Evolutionary conservation across 2,329 filamentous ascomycete species (phyloP).

Genomic region (Colletotrichum sp.): DNA sequence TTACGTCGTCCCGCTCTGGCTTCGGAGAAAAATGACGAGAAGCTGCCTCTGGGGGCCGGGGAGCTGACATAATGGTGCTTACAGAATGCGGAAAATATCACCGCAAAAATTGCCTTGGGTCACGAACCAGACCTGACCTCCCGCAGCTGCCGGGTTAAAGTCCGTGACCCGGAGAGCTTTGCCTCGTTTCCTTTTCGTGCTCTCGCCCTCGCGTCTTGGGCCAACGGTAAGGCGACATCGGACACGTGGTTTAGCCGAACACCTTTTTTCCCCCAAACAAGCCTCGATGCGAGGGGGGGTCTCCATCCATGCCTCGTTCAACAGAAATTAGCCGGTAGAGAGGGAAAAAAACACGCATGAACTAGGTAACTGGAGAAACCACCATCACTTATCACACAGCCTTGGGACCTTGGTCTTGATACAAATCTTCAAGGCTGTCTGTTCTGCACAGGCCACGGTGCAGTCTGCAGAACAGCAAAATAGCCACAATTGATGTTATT

Average conservation of each 20-base stretch:
- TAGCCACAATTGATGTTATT: conserved; percentile 4
- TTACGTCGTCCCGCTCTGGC: background rate
- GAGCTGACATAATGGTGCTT: background rate
- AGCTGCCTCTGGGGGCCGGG: too few species aligned
- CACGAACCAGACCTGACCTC: background rate
- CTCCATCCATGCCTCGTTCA: background rate
- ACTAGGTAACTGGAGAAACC: background rate
- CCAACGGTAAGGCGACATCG: conserved; percentile 7
- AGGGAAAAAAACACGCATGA: background rate
- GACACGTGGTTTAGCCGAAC: background rate
- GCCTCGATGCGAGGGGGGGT: background rate
- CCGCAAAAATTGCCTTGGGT: background rate
- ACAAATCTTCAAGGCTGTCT: background rate
- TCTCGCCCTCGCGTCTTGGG: background rate
- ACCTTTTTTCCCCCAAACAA: background rate
- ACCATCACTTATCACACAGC: background rate
- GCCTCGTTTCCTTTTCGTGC: background rate
- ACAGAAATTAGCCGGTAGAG: background rate
- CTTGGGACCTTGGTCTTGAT: background rate
- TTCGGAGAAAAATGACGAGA: background rate
- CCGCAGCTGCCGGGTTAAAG: background rate
- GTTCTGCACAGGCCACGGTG: background rate
- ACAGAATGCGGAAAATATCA: background rate
- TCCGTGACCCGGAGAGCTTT: background rate
- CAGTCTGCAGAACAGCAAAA: background rate